phyloP scores from a whole-genome alignment of 495 filamentous ascomycete genomes.

The Penicillium argentinense region DNA sequence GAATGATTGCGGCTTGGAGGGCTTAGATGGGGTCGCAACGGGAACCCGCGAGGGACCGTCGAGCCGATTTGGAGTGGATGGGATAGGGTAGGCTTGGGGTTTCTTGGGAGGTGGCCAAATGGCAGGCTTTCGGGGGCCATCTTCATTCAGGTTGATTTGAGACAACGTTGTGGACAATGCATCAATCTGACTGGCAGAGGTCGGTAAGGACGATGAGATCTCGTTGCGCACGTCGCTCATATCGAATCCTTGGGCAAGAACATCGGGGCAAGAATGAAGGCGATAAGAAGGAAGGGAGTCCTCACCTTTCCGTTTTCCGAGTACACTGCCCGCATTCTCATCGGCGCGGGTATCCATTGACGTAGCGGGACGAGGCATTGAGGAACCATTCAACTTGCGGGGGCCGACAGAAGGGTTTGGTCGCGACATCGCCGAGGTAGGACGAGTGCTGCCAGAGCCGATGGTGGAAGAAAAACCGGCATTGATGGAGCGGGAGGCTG shows the following conservation, averaged over 20 bases:
- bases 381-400: conserved; percentile 41
- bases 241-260: conserved; percentile 3
- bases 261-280: conserved; percentile 24
- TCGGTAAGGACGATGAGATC: neutral
- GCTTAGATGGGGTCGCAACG: conserved; percentile 5
- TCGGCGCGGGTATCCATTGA: conserved; percentile 57
- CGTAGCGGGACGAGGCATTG: conserved; percentile 57
- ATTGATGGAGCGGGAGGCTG: conserved; percentile 49
- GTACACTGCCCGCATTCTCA: conserved; percentile 39
- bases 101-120: too few relatives aligned
- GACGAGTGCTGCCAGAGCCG: conserved; percentile 49
- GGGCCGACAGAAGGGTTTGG: conserved; percentile 48
- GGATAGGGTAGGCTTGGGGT: too few relatives aligned
- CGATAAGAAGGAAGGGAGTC: conserved; percentile 29
- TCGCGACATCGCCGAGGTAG: conserved; percentile 44
- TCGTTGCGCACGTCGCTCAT: neutral
- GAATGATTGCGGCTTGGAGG: conserved; percentile 2
- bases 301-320: conserved; percentile 73
- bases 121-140: too few relatives aligned
- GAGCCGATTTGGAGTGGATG: neutral
- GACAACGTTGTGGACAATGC: too few relatives aligned
- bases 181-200: too few relatives aligned
- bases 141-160: too few relatives aligned
- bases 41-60: neutral
- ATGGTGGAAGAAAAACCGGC: conserved; percentile 56